phyloP scores from a whole-genome alignment of 345 rosid species.

The Nephelium lappaceum region DNA sequence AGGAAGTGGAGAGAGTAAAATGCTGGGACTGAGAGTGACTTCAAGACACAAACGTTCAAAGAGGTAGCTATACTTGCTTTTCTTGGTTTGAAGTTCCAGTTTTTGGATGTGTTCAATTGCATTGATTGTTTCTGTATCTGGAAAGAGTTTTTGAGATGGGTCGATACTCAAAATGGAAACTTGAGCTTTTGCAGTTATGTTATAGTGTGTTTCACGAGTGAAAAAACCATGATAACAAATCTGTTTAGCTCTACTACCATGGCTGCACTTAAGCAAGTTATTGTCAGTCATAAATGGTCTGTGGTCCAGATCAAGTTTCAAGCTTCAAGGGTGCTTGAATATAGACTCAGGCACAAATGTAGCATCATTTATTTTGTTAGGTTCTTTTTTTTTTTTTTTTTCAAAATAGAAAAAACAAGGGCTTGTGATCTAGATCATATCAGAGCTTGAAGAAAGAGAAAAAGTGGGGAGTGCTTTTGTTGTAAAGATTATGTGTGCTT shows the following conservation, averaged over 20 bases:
- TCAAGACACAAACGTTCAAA: slow-evolving; percentile 78
- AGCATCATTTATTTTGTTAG: neutral
- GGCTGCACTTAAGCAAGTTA: slow-evolving; percentile 27
- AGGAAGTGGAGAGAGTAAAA: slow-evolving; percentile 46
- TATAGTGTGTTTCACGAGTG: slow-evolving; percentile 15
- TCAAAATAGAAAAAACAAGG: neutral
- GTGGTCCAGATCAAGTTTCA: slow-evolving; percentile 25
- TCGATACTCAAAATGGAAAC: slow-evolving; percentile 19
- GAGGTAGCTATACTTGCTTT: slow-evolving; percentile 55
- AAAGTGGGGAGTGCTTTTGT: neutral
- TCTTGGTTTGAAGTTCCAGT: slow-evolving; percentile 32
- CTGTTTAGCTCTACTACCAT: slow-evolving; percentile 17
- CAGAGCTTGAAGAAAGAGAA: slow-evolving; percentile 4
- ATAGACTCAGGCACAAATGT: neutral
- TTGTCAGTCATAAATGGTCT: slow-evolving; percentile 19
- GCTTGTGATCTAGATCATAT: slow-evolving; percentile 21
- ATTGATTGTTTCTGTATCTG: slow-evolving; percentile 35
- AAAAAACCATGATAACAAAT: slow-evolving; percentile 4
- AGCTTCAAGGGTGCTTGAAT: slow-evolving; percentile 18
- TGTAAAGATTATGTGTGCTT: slow-evolving; percentile 1
- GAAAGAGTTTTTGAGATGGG: slow-evolving; percentile 32
- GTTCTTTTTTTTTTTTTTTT: neutral
- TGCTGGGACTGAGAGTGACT: slow-evolving; percentile 56
- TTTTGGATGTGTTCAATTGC: slow-evolving; percentile 28
- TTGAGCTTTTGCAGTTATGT: slow-evolving; percentile 19